These are phyloP conservation scores for Endocarpon pusillum DNA, from an alignment of 495 filamentous ascomycete species.

Conservation along the genomic window DNA sequence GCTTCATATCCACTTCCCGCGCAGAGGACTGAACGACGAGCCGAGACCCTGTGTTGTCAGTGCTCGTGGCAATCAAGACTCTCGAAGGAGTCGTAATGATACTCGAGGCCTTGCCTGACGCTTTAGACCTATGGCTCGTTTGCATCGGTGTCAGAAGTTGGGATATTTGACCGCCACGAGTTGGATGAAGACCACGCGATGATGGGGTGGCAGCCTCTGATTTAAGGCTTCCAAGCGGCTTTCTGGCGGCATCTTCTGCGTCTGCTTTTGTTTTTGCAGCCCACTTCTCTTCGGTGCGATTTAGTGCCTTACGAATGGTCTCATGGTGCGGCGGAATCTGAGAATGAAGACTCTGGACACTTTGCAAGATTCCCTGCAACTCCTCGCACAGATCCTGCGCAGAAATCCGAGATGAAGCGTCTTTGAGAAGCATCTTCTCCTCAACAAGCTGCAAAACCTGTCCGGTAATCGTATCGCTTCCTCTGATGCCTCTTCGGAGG, in stretches of 20 bases:
- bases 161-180: too few species aligned
- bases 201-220: too few species aligned
- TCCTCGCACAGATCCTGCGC: slow-evolving; percentile 5
- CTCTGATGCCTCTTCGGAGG: slow-evolving; percentile 3
- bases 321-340: not conserved
- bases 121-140: too few species aligned
- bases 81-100: too few species aligned
- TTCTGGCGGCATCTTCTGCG: not conserved
- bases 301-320: slow-evolving; percentile 4
- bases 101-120: too few species aligned
- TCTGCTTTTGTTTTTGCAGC: not conserved
- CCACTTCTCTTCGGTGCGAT: slow-evolving; percentile 2
- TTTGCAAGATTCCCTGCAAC: slow-evolving; percentile 5
- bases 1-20: too few species aligned
- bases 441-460: slow-evolving; percentile 6
- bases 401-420: slow-evolving; percentile 1
- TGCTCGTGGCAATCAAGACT: too few species aligned
- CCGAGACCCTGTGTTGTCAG: too few species aligned
- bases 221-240: too few species aligned
- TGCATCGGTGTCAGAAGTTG: too few species aligned
- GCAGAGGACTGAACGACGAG: too few species aligned
- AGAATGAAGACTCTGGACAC: not conserved
- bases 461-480: slow-evolving; percentile 3
- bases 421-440: slow-evolving; percentile 9
- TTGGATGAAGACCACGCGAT: too few species aligned